phyloP scores from a whole-genome alignment of 73 alveolate genomes.

The Tetrahymena thermophila region DNA sequence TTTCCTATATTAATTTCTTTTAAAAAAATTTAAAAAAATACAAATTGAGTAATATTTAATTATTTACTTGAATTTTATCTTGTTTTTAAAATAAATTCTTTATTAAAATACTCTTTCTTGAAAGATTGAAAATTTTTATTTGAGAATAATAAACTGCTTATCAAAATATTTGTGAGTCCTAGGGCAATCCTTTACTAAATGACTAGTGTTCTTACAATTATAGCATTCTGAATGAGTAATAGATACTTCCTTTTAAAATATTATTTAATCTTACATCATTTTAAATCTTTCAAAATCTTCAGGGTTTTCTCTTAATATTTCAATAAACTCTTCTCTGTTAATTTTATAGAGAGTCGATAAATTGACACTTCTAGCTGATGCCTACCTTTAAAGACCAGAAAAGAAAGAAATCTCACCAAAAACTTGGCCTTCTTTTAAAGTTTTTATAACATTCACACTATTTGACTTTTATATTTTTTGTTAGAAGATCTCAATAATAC shows the following conservation, averaged over 20 bases:
- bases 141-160: neutral
- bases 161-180: neutral
- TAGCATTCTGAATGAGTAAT: neutral
- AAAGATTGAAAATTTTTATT: neutral
- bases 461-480: neutral
- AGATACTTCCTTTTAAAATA: neutral
- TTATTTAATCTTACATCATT: neutral
- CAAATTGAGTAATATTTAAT: too few relatives aligned
- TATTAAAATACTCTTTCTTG: neutral
- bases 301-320: neutral
- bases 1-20: too few relatives aligned
- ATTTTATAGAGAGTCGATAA: conserved; percentile 9
- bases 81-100: neutral
- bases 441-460: neutral
- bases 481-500: neutral
- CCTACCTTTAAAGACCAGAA: conserved; percentile 7
- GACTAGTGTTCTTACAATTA: neutral
- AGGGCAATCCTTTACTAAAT: neutral
- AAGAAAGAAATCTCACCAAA: conserved; percentile 30
- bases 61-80: neutral
- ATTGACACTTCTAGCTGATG: conserved; percentile 16
- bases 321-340: conserved; percentile 10
- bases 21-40: too few relatives aligned
- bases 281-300: conserved; percentile 21
- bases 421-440: neutral